phyloP scores from a whole-genome alignment of 192 early-diverging fungal genomes.

The Coemansia sp. region DNA sequence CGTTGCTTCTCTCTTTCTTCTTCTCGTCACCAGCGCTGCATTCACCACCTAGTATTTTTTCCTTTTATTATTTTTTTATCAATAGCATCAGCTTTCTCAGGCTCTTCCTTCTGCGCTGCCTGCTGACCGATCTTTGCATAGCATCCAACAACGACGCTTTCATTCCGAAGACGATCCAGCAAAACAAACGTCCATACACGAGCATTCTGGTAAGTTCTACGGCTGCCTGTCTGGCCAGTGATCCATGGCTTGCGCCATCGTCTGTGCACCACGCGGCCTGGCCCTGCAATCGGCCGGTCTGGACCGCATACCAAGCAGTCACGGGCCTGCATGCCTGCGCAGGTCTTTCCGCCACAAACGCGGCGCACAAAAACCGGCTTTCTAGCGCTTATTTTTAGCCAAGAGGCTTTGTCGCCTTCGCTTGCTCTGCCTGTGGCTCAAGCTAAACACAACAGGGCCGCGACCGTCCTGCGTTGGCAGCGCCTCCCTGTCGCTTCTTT shows the following conservation, averaged over 20 bases:
- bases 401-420: background rate
- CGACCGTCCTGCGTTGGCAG: background rate
- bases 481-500: background rate
- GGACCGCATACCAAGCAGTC: no score
- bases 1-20: constrained; percentile 1
- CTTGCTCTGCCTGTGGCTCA: background rate
- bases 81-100: background rate
- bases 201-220: background rate
- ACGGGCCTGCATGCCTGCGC: background rate
- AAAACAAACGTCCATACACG: background rate
- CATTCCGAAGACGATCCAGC: background rate
- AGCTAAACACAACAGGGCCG: no score
- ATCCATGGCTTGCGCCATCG: no score
- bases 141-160: background rate
- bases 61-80: background rate
- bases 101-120: background rate
- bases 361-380: background rate
- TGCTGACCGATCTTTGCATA: background rate
- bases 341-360: background rate
- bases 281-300: background rate
- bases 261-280: no score
- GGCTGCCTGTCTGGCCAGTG: background rate
- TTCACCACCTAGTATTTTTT: background rate
- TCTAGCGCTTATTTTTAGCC: background rate
- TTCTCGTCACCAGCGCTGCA: background rate